phyloP scores from a whole-genome alignment of 495 filamentous ascomycete genomes.

The Penicillium psychrofluorescens region DNA sequence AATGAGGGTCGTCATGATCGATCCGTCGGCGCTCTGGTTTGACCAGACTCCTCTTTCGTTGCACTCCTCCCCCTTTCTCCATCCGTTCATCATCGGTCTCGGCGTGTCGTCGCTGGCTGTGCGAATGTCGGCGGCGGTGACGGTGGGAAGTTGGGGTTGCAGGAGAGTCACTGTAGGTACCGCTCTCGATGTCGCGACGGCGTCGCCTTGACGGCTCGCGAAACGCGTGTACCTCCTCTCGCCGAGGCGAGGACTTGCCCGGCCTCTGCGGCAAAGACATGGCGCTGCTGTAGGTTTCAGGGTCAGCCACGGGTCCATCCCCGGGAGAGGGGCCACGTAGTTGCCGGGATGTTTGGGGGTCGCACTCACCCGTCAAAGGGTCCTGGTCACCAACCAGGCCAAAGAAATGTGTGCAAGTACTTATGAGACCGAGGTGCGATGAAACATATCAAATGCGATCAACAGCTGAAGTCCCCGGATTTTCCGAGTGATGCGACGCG shows the following conservation, averaged over 20 bases:
- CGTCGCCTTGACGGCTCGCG: slow-evolving; percentile 65
- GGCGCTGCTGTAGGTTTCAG: slow-evolving; percentile 3
- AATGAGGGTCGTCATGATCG: slow-evolving; percentile 81
- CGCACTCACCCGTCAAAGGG: background rate
- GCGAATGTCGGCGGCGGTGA: slow-evolving; percentile 28
- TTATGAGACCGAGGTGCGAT: background rate
- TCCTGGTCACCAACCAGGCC: background rate
- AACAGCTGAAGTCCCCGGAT: background rate
- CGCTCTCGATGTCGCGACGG: slow-evolving; percentile 60
- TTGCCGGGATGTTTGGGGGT: background rate
- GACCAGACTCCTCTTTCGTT: slow-evolving; percentile 77
- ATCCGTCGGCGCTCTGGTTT: slow-evolving; percentile 80
- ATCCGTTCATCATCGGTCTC: slow-evolving; percentile 35
- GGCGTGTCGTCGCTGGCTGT: slow-evolving; percentile 22
- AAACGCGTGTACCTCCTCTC: slow-evolving; percentile 52
- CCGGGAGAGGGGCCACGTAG: background rate
- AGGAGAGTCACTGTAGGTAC: slow-evolving; percentile 40
- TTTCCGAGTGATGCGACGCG: background rate
- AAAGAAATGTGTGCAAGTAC: no score
- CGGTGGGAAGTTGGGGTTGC: slow-evolving; percentile 27
- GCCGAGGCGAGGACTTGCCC: slow-evolving; percentile 47
- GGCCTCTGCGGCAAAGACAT: slow-evolving; percentile 69
- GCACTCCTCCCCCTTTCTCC: slow-evolving; percentile 21
- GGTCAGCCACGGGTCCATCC: background rate
- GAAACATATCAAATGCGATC: slow-evolving; percentile 8